Percentiles rank a stretch among this genome's conserved stretches.
phyloP scores from a whole-genome alignment of 2,329 filamentous ascomycete genomes.

The Penicillium hordei region DNA sequence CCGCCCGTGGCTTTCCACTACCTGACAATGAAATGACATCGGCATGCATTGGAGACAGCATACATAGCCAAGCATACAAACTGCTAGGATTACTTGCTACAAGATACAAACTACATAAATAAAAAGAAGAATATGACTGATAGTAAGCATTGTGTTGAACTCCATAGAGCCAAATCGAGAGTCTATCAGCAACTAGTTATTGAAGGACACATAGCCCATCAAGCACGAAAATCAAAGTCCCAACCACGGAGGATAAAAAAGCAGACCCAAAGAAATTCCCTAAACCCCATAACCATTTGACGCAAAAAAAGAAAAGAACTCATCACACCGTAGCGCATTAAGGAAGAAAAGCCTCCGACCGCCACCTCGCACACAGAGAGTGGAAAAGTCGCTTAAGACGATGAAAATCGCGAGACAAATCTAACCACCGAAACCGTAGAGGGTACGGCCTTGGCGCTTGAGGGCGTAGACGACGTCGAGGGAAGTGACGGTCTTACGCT shows the following conservation, averaged over 20 bases:
- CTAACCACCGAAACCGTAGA: slow-evolving; percentile 88
- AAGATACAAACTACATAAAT: not conserved
- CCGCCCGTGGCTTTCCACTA: not conserved
- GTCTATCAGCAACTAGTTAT: slow-evolving; percentile 10
- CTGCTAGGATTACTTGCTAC: not conserved
- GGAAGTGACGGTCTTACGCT: slow-evolving; percentile 62
- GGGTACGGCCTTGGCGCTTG: slow-evolving; percentile 67
- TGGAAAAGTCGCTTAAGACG: not conserved
- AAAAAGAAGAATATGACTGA: not conserved
- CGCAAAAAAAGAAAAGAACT: slow-evolving; percentile 3
- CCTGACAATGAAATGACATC: not conserved
- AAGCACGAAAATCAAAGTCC: not conserved
- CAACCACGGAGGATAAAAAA: slow-evolving; percentile 8
- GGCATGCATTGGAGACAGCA: not conserved
- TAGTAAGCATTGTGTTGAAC: not conserved
- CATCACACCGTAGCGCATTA: slow-evolving; percentile 29
- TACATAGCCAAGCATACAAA: not conserved
- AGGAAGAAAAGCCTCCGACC: not conserved
- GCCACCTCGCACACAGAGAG: not conserved
- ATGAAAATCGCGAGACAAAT: slow-evolving; percentile 12
- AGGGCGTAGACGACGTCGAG: slow-evolving; percentile 65
- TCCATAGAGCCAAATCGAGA: not conserved
- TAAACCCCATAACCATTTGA: slow-evolving; percentile 2
- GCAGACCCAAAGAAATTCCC: slow-evolving; percentile 1
- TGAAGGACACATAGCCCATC: not conserved